Conservation (phyloP, 345 rosid species). For the Carallia pectinifolia region DNA sequence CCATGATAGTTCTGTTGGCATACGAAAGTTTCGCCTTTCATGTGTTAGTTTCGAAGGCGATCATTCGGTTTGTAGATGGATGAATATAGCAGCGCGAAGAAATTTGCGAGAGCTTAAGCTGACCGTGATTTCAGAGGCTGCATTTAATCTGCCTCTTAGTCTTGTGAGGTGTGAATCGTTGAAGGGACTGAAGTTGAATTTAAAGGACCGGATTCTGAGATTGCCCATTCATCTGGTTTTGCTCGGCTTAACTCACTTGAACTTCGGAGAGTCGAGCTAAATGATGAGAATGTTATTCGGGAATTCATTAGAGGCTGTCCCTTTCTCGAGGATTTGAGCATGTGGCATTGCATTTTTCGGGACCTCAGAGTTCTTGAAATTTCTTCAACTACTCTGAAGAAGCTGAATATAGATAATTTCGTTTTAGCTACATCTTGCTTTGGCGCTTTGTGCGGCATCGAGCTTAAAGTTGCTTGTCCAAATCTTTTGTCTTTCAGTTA, state of each 20-base stretch:
- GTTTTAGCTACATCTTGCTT: background rate
- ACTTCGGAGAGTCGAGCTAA: background rate
- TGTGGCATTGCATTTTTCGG: background rate
- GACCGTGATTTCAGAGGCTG: background rate
- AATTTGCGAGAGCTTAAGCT: background rate
- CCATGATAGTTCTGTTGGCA: background rate
- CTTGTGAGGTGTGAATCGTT: background rate
- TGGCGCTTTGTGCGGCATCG: background rate
- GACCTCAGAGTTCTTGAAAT: no score
- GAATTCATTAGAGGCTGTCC: slow-evolving; percentile 5
- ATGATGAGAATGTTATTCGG: background rate
- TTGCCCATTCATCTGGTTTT: background rate
- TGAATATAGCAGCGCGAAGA: background rate
- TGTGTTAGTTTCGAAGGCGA: no score
- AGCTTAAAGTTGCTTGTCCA: slow-evolving; percentile 6
- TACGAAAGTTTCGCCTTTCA: background rate
- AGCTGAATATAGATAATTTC: background rate
- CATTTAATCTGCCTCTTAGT: background rate
- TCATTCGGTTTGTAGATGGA: no score
- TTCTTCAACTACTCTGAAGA: background rate
- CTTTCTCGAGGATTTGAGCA: background rate
- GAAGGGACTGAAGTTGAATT: background rate
- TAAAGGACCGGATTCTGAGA: background rate
- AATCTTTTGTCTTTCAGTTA: background rate
- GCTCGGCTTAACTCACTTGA: background rate